A percentile compares a stretch with the other conserved stretches of the same genome.
Evolutionary conservation across 2,329 filamentous ascomycete genomes (phyloP).

Genomic region (Penicillium expansum): DNA sequence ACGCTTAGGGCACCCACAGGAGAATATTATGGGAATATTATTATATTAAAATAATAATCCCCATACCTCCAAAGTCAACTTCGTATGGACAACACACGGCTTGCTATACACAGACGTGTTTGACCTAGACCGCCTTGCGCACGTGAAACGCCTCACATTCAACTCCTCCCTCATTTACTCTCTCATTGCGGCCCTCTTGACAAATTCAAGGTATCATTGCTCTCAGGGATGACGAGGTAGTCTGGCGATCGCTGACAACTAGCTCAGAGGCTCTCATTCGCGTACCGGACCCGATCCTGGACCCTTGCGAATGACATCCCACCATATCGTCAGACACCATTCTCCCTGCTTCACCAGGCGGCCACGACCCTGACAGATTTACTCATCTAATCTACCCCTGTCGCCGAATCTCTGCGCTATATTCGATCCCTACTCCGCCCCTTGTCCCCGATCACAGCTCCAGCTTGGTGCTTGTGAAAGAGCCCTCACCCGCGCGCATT

Average conservation of each 20-base stretch:
- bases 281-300: neutral
- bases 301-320: constrained; percentile 21
- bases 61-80: neutral
- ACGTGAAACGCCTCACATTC: constrained; percentile 22
- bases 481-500: constrained; percentile 18
- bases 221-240: neutral
- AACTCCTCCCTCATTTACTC: constrained; percentile 1
- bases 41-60: neutral
- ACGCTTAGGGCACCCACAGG: constrained; percentile 8
- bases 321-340: constrained; percentile 1
- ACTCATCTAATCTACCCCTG: neutral
- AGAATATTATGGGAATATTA: neutral
- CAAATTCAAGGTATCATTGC: constrained; percentile 5
- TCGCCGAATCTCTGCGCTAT: neutral
- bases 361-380: constrained; percentile 6
- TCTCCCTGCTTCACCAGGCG: constrained; percentile 4
- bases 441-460: neutral
- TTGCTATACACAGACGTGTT: constrained; percentile 3
- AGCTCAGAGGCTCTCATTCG: constrained; percentile 4
- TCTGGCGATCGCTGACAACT: constrained; percentile 8
- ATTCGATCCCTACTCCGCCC: neutral
- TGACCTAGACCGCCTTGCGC: constrained; percentile 25
- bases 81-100: neutral
- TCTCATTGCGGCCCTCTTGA: neutral
- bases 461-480: neutral